phyloP scores from a whole-genome alignment of 306 rosid genomes.

The Vigna angularis region DNA sequence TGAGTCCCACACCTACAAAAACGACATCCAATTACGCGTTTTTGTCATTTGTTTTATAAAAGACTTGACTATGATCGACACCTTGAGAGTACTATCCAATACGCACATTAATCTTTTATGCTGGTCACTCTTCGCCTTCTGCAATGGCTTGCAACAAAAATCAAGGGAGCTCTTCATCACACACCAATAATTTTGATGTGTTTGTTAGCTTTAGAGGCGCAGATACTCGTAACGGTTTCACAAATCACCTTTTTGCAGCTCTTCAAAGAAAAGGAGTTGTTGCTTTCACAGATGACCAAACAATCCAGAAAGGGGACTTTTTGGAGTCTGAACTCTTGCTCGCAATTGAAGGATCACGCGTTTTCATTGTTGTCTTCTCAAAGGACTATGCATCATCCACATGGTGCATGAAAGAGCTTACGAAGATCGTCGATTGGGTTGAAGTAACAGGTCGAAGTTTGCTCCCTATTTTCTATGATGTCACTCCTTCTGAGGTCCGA shows the following conservation, averaged over 20 bases:
- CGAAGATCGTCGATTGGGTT: conserved; percentile 3
- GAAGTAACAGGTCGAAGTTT: not conserved
- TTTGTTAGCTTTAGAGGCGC: not conserved
- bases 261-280: not conserved
- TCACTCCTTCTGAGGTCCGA: conserved; percentile 28
- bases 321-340: not conserved
- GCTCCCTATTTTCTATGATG: conserved; percentile 39
- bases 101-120: no score
- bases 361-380: conserved; percentile 25
- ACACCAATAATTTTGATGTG: not conserved
- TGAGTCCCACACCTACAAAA: no score
- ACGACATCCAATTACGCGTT: no score
- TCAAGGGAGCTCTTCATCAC: no score
- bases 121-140: no score
- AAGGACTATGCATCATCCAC: conserved; percentile 36
- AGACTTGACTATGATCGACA: no score
- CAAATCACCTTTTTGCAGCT: not conserved
- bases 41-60: no score
- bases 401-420: conserved; percentile 46
- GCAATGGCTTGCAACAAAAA: no score
- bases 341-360: conserved; percentile 24
- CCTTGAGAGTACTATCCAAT: no score
- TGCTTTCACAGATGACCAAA: not conserved
- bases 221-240: not conserved
- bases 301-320: not conserved